A percentile compares a stretch with the other conserved stretches of the same genome.
phyloP scores from a whole-genome alignment of 192 early-diverging fungal species.

The Coemansia sp. region DNA sequence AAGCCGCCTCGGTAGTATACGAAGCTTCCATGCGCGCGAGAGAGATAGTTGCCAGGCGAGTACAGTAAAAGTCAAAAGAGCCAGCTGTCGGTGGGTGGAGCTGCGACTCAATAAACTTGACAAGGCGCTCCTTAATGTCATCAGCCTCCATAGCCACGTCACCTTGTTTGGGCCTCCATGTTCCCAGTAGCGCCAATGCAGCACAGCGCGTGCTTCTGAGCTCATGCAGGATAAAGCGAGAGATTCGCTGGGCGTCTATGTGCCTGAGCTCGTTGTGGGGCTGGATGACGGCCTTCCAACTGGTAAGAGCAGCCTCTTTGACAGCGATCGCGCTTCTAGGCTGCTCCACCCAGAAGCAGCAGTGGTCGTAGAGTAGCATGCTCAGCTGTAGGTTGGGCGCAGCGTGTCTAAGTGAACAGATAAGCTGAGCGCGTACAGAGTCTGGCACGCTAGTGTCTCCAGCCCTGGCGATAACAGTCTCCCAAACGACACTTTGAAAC shows the following conservation, averaged over 20 bases:
- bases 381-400: conserved; percentile 44
- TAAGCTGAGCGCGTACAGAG: conserved; percentile 39
- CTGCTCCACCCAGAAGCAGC: conserved; percentile 30
- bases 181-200: conserved; percentile 27
- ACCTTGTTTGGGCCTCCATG: conserved; percentile 17
- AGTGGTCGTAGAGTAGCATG: conserved; percentile 30
- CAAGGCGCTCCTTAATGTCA: conserved; percentile 21
- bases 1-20: not conserved
- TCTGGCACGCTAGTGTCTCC: conserved; percentile 24
- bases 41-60: conserved; percentile 13
- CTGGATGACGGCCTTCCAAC: conserved; percentile 36
- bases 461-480: conserved; percentile 43
- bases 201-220: conserved; percentile 15
- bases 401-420: conserved; percentile 47
- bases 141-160: not conserved
- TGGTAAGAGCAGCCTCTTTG: conserved; percentile 26
- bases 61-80: conserved; percentile 10
- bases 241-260: conserved; percentile 31
- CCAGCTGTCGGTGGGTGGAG: not conserved
- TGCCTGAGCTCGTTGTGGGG: conserved; percentile 37
- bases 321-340: conserved; percentile 22
- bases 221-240: conserved; percentile 14
- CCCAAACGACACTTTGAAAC: conserved; percentile 50
- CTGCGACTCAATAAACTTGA: conserved; percentile 2
- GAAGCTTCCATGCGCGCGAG: conserved; percentile 37